Evolutionary conservation across 2,329 filamentous ascomycete species (phyloP), one percentile per base, ranked within the genome.

Genomic region (Thielaviopsis populi): DNA sequence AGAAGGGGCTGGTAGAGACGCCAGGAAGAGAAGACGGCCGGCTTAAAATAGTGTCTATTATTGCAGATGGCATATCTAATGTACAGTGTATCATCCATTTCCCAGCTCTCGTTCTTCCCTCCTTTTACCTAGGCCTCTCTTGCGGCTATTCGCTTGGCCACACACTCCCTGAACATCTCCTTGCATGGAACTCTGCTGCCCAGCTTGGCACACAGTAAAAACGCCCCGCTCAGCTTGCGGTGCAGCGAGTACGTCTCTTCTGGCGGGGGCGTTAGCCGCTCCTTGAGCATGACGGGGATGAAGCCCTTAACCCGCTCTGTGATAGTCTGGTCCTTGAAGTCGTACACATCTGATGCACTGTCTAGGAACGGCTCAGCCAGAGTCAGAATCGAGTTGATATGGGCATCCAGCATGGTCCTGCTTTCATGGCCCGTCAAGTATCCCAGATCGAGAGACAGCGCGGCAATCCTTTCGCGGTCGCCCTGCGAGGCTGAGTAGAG

Each of bases 181-280:
- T 87, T 83, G 69, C 92, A 96, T 65, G 79, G 79, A 2, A 99
- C 91, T 68, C 83, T 81, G 72, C 90, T 96, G 2, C 89, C 91
- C 66, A 99, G 73, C 68, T 85, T 82, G 0, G 94, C 91, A 73
- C 94, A 99, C 19, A 99, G 78, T 70, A 99, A 75, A 72, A 99
- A 99, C 0, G 94, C 95, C 0, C 94, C 94, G 73, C 91, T 96
- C 63, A 99, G 76, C 77, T 99, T 99, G 66, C 94, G 83, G 74
- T 99, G 94, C 70, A 99, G 75, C 72, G 87, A 92, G 72, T 99
- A 99, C 62, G 94, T 99, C 79, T 99, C 94, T 76, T 99, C 95
- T 0, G 94, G 94, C 27, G 95, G 94, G 27, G 94, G 92, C 17
- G 89, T 84, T 22, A 99, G 76, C 42, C 94, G 78, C 77, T 99